A percentile compares a stretch with the other conserved stretches of the same genome.
phyloP scores from a whole-genome alignment of 495 filamentous ascomycete species.

The Penicillium maclennaniae region DNA sequence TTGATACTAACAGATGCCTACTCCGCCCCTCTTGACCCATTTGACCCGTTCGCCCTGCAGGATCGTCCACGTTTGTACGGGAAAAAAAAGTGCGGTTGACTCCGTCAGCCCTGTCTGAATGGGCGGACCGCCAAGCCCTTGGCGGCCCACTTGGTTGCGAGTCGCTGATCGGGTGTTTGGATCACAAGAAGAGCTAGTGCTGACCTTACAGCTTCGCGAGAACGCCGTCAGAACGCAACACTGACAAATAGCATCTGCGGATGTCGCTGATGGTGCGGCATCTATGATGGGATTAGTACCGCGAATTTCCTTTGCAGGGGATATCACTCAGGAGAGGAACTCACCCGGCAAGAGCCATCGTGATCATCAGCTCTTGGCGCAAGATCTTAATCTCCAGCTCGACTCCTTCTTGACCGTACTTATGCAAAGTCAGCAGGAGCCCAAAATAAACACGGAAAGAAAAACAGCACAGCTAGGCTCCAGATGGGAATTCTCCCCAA shows the following conservation, averaged over 20 bases:
- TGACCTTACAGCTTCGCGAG: constrained; percentile 18
- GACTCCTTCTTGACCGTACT: constrained; percentile 40
- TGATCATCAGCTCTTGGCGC: constrained; percentile 34
- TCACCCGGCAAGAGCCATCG: constrained; percentile 38
- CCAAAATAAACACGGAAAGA: constrained; percentile 12
- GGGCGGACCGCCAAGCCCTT: constrained; percentile 20
- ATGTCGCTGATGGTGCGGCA: constrained; percentile 23
- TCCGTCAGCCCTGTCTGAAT: constrained; percentile 16
- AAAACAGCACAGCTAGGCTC: constrained; percentile 46
- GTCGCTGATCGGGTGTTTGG: constrained; percentile 9
- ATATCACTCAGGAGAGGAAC: constrained; percentile 3
- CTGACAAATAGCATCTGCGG: constrained; percentile 19
- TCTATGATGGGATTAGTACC: constrained; percentile 4
- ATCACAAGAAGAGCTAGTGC: background rate
- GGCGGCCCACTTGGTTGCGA: constrained; percentile 6
- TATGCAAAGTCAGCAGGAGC: constrained; percentile 11
- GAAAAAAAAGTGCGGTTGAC: background rate
- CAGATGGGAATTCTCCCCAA: constrained; percentile 81
- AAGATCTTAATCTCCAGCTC: constrained; percentile 36
- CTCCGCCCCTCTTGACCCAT: background rate
- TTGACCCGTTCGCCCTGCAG: background rate
- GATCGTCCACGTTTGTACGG: background rate
- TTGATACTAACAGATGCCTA: background rate
- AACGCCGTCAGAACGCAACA: constrained; percentile 17
- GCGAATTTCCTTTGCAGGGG: too few relatives aligned